Evolutionary conservation across 1,284 basidiomycete genomes (phyloP).

Genomic region (Ceratobasidium sp.): DNA sequence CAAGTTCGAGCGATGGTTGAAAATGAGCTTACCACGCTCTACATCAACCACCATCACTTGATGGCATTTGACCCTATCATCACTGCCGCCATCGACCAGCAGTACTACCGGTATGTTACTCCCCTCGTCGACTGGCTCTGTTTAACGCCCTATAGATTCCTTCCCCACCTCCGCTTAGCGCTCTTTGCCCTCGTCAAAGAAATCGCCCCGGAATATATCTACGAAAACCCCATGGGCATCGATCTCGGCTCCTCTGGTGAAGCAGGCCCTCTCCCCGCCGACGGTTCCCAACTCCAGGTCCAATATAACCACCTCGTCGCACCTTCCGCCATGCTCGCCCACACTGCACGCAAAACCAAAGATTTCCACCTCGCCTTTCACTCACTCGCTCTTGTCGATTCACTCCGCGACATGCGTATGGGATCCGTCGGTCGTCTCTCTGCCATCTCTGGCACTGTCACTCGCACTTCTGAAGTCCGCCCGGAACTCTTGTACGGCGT

Average conservation of each 20-base stretch:
- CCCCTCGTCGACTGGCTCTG: neutral
- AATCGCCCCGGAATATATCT: slow-evolving; percentile 93
- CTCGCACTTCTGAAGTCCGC: slow-evolving; percentile 96
- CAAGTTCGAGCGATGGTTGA: slow-evolving; percentile 95
- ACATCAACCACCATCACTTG: slow-evolving; percentile 94
- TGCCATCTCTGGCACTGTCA: slow-evolving; percentile 96
- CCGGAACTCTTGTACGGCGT: slow-evolving; percentile 95
- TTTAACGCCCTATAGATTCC: slow-evolving; percentile 64
- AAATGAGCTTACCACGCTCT: slow-evolving; percentile 93
- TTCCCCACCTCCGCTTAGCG: slow-evolving; percentile 93
- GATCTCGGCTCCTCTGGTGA: slow-evolving; percentile 58
- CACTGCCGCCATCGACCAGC: slow-evolving; percentile 90
- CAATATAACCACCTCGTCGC: slow-evolving; percentile 82
- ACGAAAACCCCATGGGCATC: slow-evolving; percentile 70
- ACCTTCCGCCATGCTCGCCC: slow-evolving; percentile 66
- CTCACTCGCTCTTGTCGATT: slow-evolving; percentile 92
- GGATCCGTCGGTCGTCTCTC: slow-evolving; percentile 93
- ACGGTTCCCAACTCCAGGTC: slow-evolving; percentile 64
- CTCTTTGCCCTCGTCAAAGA: slow-evolving; percentile 89
- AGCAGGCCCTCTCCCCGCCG: slow-evolving; percentile 47
- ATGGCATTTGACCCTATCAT: slow-evolving; percentile 91
- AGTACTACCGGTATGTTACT: slow-evolving; percentile 83
- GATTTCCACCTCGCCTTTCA: slow-evolving; percentile 98
- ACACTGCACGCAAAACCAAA: slow-evolving; percentile 64
- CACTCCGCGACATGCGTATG: slow-evolving; percentile 95